Evolutionary conservation across 163 green algal species (phyloP).

Genomic region (Coccomyxa subellipsoidea): DNA sequence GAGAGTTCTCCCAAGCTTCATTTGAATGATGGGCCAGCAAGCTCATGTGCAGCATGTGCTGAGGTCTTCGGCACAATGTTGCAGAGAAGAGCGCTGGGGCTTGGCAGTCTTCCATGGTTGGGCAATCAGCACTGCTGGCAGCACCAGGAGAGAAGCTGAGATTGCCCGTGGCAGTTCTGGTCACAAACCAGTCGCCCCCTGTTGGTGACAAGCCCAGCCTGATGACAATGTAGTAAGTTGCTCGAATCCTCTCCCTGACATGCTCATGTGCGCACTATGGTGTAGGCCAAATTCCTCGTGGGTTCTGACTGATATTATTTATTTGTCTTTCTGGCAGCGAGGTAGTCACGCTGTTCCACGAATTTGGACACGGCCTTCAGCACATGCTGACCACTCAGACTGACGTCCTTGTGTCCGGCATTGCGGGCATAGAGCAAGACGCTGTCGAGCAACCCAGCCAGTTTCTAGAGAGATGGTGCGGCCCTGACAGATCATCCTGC

Average conservation of each 20-base stretch:
- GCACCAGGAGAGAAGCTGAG: conserved; percentile 53
- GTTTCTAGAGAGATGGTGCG: conserved; percentile 96
- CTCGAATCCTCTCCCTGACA: not conserved
- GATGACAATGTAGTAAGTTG: conserved; percentile 76
- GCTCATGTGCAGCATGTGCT: not conserved
- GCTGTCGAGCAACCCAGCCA: conserved; percentile 53
- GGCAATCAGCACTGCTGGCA: conserved; percentile 64
- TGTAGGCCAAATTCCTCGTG: too few relatives aligned
- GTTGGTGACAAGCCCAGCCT: conserved; percentile 83
- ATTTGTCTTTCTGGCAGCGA: conserved; percentile 38
- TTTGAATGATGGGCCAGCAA: not conserved
- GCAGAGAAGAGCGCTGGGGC: conserved; percentile 93
- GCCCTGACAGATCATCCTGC: not conserved
- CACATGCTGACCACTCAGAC: conserved; percentile 83
- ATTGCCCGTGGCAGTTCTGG: conserved; percentile 93
- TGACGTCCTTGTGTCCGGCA: conserved; percentile 86
- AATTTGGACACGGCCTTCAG: conserved; percentile 87
- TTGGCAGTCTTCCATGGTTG: conserved; percentile 85
- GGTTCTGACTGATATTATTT: too few relatives aligned
- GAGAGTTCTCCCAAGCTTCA: not conserved
- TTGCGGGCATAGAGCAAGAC: conserved; percentile 92
- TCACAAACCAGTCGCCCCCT: conserved; percentile 75
- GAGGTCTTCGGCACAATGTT: not conserved
- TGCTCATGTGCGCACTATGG: too few relatives aligned
- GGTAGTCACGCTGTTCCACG: conserved; percentile 98